Percentiles rank a stretch among this genome's conserved stretches.
These are phyloP conservation scores for Selenicereus undatus DNA, from an alignment of 148 eudicot species.

Conservation along the genomic window DNA sequence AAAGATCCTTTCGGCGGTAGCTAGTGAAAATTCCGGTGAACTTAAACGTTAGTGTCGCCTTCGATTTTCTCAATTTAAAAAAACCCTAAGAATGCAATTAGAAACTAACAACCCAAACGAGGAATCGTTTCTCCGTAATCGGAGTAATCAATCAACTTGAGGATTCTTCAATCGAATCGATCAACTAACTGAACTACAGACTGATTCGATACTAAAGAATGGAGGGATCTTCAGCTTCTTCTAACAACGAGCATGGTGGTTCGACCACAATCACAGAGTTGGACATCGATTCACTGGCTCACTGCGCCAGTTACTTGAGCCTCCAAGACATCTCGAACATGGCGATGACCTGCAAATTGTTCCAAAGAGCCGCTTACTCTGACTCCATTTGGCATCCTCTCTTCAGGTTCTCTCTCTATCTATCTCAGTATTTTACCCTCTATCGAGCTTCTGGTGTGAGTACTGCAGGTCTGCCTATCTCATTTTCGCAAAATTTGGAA, in stretches of 20 bases:
- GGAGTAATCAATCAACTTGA: background rate
- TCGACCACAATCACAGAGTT: constrained; percentile 41
- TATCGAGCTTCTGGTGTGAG: background rate
- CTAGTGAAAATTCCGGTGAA: too few relatives aligned
- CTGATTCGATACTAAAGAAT: background rate
- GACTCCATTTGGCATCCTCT: constrained; percentile 62
- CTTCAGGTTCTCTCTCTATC: constrained; percentile 41
- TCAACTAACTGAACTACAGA: background rate
- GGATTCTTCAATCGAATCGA: background rate
- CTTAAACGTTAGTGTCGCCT: too few relatives aligned
- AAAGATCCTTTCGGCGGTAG: too few relatives aligned
- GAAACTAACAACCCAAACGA: background rate
- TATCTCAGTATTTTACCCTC: background rate
- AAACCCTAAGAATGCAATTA: background rate
- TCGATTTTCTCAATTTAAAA: too few relatives aligned
- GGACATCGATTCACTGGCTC: constrained; percentile 45
- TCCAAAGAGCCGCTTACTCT: constrained; percentile 47
- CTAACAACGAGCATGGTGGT: background rate
- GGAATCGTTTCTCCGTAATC: background rate
- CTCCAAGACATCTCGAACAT: constrained; percentile 52
- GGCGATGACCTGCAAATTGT: constrained; percentile 58
- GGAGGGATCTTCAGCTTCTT: constrained; percentile 9
- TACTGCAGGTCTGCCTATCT: background rate
- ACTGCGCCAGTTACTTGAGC: constrained; percentile 47
- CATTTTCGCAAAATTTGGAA: background rate